These are phyloP conservation scores for Syncephalastrum monosporum DNA, from an alignment of 371 early-diverging fungal genomes.

Conservation along the genomic window DNA sequence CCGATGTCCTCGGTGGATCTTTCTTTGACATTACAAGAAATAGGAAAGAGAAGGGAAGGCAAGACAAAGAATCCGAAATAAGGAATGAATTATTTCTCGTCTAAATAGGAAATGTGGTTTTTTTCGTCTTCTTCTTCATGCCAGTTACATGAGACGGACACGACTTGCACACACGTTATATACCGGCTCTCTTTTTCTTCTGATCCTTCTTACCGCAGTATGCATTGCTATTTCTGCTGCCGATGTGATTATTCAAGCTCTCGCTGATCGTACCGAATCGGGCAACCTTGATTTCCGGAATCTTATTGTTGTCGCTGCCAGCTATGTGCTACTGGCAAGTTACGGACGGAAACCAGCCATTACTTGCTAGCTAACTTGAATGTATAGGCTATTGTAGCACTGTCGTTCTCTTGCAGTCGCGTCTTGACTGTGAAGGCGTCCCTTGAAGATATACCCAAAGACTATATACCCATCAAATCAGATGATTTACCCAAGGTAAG, in stretches of 20 bases:
- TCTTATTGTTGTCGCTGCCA: constrained; percentile 54
- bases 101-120: too few species aligned
- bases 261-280: constrained; percentile 38
- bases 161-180: constrained; percentile 28
- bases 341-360: not conserved
- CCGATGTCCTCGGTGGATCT: constrained; percentile 7
- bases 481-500: constrained; percentile 66
- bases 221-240: constrained; percentile 62
- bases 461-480: constrained; percentile 64
- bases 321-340: constrained; percentile 55
- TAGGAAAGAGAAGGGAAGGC: not conserved
- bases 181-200: constrained; percentile 37
- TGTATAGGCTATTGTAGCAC: constrained; percentile 33
- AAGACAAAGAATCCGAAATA: not conserved
- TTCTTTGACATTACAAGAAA: not conserved
- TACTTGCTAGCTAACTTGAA: not conserved
- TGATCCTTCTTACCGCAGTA: constrained; percentile 39
- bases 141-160: constrained; percentile 13
- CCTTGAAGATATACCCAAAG: constrained; percentile 67
- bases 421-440: constrained; percentile 55
- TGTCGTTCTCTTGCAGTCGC: constrained; percentile 58
- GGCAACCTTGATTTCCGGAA: constrained; percentile 50
- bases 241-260: constrained; percentile 62
- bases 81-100: not conserved
- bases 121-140: not conserved